Conservation (phyloP, 2,329 filamentous ascomycete genomes). For the Macrophomina tecta region DNA sequence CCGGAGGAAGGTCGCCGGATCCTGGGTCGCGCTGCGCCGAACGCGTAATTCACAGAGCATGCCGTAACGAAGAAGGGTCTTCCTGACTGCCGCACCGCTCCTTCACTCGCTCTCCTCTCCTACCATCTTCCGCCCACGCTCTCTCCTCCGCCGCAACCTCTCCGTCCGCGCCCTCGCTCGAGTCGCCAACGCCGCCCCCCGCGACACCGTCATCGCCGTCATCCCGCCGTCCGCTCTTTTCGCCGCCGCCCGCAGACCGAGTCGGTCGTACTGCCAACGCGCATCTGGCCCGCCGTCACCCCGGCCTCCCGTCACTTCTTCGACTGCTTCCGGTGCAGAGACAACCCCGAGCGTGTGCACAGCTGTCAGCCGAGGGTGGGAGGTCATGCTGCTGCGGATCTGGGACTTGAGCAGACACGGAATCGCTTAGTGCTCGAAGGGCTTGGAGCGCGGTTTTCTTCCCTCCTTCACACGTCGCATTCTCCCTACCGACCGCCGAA, state of each 20-base stretch:
- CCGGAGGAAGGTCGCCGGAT: not conserved
- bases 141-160: conserved; percentile 11
- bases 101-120: conserved; percentile 20
- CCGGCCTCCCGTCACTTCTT: not conserved
- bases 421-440: conserved; percentile 38
- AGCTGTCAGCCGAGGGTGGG: conserved; percentile 1
- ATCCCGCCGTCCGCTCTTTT: conserved; percentile 1
- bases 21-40: conserved; percentile 21
- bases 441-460: conserved; percentile 28
- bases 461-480: conserved; percentile 35
- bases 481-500: conserved; percentile 34
- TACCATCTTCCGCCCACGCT: conserved; percentile 20
- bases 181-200: not conserved
- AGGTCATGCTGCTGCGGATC: conserved; percentile 25
- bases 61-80: conserved; percentile 23
- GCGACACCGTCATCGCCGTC: conserved; percentile 9
- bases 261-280: conserved; percentile 17
- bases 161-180: conserved; percentile 10
- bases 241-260: conserved; percentile 17
- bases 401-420: conserved; percentile 29
- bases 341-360: conserved; percentile 18
- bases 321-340: not conserved
- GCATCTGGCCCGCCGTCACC: conserved; percentile 15
- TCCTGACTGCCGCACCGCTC: conserved; percentile 26
- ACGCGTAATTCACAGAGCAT: conserved; percentile 25